Evolutionary conservation across 371 early-diverging fungal species (phyloP).

Genomic region (Syncephalastrum sp.): DNA sequence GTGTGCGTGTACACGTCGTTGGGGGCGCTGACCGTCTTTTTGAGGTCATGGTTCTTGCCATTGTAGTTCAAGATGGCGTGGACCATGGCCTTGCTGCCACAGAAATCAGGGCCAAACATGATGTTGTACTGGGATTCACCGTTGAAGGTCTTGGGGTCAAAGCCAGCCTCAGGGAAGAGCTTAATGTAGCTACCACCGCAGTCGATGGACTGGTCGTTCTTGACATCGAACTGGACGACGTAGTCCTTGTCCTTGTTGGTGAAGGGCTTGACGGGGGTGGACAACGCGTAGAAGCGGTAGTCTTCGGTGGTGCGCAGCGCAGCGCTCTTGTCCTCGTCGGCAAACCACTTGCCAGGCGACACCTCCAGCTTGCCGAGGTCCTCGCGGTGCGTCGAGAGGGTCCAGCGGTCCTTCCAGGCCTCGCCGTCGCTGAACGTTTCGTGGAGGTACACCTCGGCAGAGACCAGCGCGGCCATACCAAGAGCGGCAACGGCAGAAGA

Average conservation of each 20-base stretch:
- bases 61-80: slow-evolving; percentile 95
- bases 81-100: slow-evolving; percentile 89
- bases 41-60: slow-evolving; percentile 84
- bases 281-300: slow-evolving; percentile 83
- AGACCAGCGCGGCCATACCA: slow-evolving; percentile 64
- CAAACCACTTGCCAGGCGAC: slow-evolving; percentile 75
- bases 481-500: slow-evolving; percentile 58
- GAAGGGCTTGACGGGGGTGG: slow-evolving; percentile 73
- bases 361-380: slow-evolving; percentile 79
- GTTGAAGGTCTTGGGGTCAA: slow-evolving; percentile 73
- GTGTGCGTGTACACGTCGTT: slow-evolving; percentile 78
- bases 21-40: slow-evolving; percentile 66
- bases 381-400: slow-evolving; percentile 61
- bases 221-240: slow-evolving; percentile 94
- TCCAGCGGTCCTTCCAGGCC: slow-evolving; percentile 75
- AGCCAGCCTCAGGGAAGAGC: slow-evolving; percentile 54
- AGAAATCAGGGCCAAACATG: slow-evolving; percentile 96
- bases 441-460: slow-evolving; percentile 80
- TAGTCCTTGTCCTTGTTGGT: slow-evolving; percentile 77
- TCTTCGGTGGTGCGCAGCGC: slow-evolving; percentile 85
- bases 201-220: slow-evolving; percentile 90
- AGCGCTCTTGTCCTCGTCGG: slow-evolving; percentile 64
- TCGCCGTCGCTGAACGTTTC: slow-evolving; percentile 79
- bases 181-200: slow-evolving; percentile 98
- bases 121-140: slow-evolving; percentile 94